Evolutionary conservation across 176 grass and related monocot species (phyloP), one percentile per base, ranked within the genome.

Genomic region (Tillandsia fasciculata): DNA sequence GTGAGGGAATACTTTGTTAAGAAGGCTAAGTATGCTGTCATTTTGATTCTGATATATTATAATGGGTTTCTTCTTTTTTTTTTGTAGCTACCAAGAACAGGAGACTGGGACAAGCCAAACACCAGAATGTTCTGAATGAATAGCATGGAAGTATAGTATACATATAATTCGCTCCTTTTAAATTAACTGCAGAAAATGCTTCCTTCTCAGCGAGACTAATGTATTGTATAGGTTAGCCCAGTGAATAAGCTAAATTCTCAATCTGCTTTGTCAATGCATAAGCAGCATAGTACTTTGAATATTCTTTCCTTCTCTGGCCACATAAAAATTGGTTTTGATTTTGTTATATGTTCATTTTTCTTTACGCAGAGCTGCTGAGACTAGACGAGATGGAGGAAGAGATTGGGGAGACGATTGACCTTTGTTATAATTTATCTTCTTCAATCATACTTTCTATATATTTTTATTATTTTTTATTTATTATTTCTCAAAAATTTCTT

Each of bases 1-100:
- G 27, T 51, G 71, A 50, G 20, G 18, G 63, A 10, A 63, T 49
- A 48, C 12, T 70, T 70, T 71, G 75, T 28, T 28, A 15, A 13
- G 15, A 53, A 20, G 20, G 24, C 20, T 73, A 64, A 33, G 6
- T 33, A 58, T 20, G 14, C 54, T 18, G 14, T 58, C 18, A 14
- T 58, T 17, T 58, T 76, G 63, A 52, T 57, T 87, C 81, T 88
- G 72, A 83, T 73, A 77, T 58, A 1, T 14, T 83, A 79, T 79
- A 53, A 69, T 83, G 7, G 83, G 83, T 76, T 80, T 84, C 65
- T 80, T 83, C 29, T 33, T 3, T 33, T 33, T 3, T 33, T 20
- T 20, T 20, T 20, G 90, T 92, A 83, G 90, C 85, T 86, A 88
- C 69, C 80, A 74, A 72, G 79, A 84, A 87, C 82, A 82, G 74